These are phyloP conservation scores for Sporisorium graminicola DNA, from an alignment of 1,284 basidiomycete genomes.

Conservation along the genomic window DNA sequence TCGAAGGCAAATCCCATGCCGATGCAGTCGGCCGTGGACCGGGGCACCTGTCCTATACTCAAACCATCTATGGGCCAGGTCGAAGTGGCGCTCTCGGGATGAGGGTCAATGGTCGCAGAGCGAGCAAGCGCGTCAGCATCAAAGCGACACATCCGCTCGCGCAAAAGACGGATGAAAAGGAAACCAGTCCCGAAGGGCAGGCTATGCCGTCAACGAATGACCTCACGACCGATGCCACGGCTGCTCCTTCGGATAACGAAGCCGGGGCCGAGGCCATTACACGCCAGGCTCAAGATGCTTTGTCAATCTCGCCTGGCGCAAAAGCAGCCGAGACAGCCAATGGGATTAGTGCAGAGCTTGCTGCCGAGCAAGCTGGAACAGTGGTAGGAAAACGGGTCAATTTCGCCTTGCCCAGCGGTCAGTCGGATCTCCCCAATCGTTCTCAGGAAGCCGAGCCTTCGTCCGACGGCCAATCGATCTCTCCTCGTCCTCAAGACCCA, in stretches of 20 bases:
- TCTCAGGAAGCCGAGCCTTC: slow-evolving; percentile 17
- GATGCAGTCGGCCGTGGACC: slow-evolving; percentile 3
- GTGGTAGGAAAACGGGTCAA: slow-evolving; percentile 40
- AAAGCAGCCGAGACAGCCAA: background rate
- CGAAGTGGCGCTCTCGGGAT: slow-evolving; percentile 57
- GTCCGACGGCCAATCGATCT: slow-evolving; percentile 29
- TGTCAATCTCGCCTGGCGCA: slow-evolving; percentile 4
- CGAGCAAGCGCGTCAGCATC: slow-evolving; percentile 46
- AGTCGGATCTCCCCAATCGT: background rate
- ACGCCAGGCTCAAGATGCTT: background rate
- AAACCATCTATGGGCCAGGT: slow-evolving; percentile 62
- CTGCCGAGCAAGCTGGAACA: background rate
- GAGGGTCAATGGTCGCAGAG: slow-evolving; percentile 53
- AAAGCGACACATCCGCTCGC: slow-evolving; percentile 22
- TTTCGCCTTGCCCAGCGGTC: slow-evolving; percentile 16
- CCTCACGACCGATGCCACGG: background rate
- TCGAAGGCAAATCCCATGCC: slow-evolving; percentile 1
- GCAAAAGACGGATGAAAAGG: background rate
- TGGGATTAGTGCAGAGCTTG: background rate
- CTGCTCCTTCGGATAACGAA: background rate
- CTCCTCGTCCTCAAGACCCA: slow-evolving; percentile 14
- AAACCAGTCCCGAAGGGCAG: background rate
- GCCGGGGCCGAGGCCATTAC: background rate
- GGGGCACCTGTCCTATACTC: slow-evolving; percentile 48
- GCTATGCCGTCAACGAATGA: background rate